phyloP scores from a whole-genome alignment of 1,139 yeast genomes.

The Nakaseomyces uthaithaninus region DNA sequence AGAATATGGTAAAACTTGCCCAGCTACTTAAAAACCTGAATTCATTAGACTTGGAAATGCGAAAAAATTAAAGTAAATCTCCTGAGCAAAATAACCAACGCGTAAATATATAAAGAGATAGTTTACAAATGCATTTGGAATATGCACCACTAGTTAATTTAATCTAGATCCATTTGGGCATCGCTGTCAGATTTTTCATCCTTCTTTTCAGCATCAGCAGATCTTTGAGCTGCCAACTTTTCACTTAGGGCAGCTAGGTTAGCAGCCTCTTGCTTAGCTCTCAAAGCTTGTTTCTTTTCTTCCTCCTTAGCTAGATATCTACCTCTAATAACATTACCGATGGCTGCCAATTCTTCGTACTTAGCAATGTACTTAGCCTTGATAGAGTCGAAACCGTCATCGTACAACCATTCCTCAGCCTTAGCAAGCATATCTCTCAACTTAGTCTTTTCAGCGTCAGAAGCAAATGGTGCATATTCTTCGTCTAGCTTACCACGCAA shows the following conservation, averaged over 20 bases:
- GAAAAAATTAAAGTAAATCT: background rate
- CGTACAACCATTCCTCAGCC: conserved; percentile 98
- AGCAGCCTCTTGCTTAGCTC: conserved; percentile 81
- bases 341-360: conserved; percentile 91
- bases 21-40: too few species aligned
- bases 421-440: conserved; percentile 65
- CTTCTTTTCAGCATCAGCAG: conserved; percentile 34
- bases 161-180: conserved; percentile 11
- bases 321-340: conserved; percentile 92
- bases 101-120: conserved; percentile 3
- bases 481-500: conserved; percentile 96
- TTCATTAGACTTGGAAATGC: too few species aligned
- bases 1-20: too few species aligned
- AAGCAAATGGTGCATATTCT: conserved; percentile 79
- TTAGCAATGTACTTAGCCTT: conserved; percentile 97
- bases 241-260: conserved; percentile 85
- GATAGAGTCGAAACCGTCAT: conserved; percentile 91
- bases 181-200: conserved; percentile 23
- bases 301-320: conserved; percentile 91
- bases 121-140: conserved; percentile 4
- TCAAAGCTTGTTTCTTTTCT: conserved; percentile 84
- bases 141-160: conserved; percentile 4
- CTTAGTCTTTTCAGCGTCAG: conserved; percentile 80
- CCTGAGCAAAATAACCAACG: conserved; percentile 6
- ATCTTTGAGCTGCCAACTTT: conserved; percentile 79